Evolutionary conservation across 2,329 filamentous ascomycete species (phyloP), one percentile per base, ranked within the genome.

Genomic region (Fusarium transvaalense): DNA sequence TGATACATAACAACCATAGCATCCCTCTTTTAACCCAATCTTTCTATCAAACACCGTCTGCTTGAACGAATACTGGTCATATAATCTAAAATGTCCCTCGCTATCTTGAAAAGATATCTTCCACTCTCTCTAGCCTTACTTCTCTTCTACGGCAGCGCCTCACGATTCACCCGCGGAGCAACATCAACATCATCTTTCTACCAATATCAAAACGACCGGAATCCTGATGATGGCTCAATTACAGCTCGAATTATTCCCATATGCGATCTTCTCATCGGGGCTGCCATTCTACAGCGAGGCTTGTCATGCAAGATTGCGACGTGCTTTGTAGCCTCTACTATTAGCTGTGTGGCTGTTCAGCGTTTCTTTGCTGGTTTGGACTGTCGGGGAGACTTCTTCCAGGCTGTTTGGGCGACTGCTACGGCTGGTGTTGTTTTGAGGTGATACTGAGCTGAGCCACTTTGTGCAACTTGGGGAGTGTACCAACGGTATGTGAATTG

Each of bases 131-230:
- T 69, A 0, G 53, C 58, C 2, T 12, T 66, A 0, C 38, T 69
- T 2, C 54, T 69, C 4, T 70, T 67, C 17, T 69, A 70, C 14
- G 67, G 67, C n/a, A 64, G 62, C 14, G 67, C 66, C 3, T 69
- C 67, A 10, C 42, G 67, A 5, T 67, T 69, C 7, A 55, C 50
- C 1, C 67, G 70, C 3, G 67, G 66, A 0, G 43, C 62, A 9
- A 70, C 67, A 12, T 69, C 67, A 3, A 56, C 58, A 3, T 0
- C 54, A 15, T 47, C 47, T 0, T 69, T 69, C 13, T 69, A 69
- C 19, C 29, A 29, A 7, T 69, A 56, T 12, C 62, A 69, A 10
- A 70, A 64, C 6, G 54, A 64, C 3, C 54, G 66, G 4, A 54
- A 42, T 14, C 54, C 46, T 0, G 66, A 67, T 4, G 66, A 70